A percentile compares a stretch with the other conserved stretches of the same genome.
Evolutionary conservation across 345 rosid species (phyloP).

Genomic region (Sonneratia alba): DNA sequence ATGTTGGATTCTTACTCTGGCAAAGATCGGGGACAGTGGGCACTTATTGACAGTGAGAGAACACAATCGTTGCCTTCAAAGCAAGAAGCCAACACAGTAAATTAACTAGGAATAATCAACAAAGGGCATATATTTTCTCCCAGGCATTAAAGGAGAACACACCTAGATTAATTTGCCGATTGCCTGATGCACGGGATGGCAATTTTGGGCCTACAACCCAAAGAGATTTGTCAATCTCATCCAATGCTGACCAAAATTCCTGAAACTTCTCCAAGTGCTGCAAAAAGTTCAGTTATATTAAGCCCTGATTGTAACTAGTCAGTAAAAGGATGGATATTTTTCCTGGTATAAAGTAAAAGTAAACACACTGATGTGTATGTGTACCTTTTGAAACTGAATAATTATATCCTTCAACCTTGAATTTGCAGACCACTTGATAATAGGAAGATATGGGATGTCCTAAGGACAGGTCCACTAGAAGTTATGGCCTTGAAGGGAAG

Average conservation of each 20-base stretch:
- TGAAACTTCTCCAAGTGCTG: constrained; percentile 66
- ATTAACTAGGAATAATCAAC: background rate
- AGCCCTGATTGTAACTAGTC: background rate
- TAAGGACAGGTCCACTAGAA: constrained; percentile 14
- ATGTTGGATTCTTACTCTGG: constrained; percentile 51
- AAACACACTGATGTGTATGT: background rate
- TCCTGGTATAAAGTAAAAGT: background rate
- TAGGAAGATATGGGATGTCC: constrained; percentile 62
- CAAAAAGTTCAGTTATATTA: constrained; percentile 1
- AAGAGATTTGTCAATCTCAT: constrained; percentile 62
- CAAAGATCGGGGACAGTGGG: constrained; percentile 45
- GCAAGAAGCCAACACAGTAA: background rate
- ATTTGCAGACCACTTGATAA: constrained; percentile 43
- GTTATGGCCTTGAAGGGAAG: constrained; percentile 7
- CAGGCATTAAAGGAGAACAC: constrained; percentile 5
- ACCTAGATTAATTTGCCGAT: constrained; percentile 49
- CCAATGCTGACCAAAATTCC: constrained; percentile 69
- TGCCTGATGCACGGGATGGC: constrained; percentile 33
- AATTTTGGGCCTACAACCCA: constrained; percentile 38
- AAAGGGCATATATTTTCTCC: background rate
- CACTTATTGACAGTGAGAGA: constrained; percentile 35
- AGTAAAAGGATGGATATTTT: background rate
- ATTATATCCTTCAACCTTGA: constrained; percentile 58
- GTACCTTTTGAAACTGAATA: constrained; percentile 52
- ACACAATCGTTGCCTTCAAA: constrained; percentile 49